Evolutionary conservation across 371 early-diverging fungal species (phyloP), one percentile per base, ranked within the genome.

Genomic region (Agmasoma carcini): DNA sequence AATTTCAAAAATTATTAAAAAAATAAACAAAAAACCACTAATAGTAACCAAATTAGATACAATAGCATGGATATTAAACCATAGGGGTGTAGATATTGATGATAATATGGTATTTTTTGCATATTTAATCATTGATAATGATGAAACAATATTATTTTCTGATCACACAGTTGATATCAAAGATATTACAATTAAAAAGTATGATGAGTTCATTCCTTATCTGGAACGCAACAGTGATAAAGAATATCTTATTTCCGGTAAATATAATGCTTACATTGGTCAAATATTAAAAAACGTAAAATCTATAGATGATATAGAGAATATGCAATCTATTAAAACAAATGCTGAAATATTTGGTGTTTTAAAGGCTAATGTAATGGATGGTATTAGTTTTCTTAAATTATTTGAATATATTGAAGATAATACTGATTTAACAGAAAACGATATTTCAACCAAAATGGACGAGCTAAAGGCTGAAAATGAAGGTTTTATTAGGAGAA

Each of bases 31-130:
- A 11, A 59, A 69, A 29, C 43, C 55, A 31, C 38, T 63, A 15
- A 29, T 71, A 49, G 33, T 70, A 29, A 56, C 66, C 23, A 65
- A 72, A 50, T 39, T 71, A 45, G 73, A 72, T 53, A 63, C 63
- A 22, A 69, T 75, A 23, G 66, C 68, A 12, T 66, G 95, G 95
- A 74, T 96, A 45, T 85, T 89, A 68, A 95, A 95, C 70, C 75
- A 93, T 61, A 82, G 98, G 60, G 96, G 95, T n/a, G 82, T 80
- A 5, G 98, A 97, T 71, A 85, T 97, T 46, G 78, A 79, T 26
- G 93, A 83, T 77, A 93, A 92, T 73, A 92, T 95, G 0, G 88
- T 94, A 6, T 95, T 97, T 74, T 90, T 87, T 70, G 75, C 91
- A 2, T 94, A 89, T 70, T 80, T 85, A 3, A 57, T 85, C 17